Conservation (phyloP, 1,284 basidiomycete genomes). For the Pascua guehoae region DNA sequence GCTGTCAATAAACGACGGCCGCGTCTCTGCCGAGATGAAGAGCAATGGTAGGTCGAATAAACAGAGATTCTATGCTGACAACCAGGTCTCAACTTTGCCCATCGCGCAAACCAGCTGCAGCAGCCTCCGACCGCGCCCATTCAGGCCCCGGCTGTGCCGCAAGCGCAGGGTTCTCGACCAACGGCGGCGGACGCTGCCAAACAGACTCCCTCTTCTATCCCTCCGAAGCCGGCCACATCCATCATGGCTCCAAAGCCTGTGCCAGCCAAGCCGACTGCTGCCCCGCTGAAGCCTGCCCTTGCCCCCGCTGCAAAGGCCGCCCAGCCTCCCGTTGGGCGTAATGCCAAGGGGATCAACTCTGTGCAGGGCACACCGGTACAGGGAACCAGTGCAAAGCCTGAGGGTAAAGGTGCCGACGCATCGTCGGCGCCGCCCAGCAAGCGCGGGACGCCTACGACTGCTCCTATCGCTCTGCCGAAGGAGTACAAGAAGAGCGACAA, state of each 20-base stretch:
- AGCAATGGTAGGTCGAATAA: constrained; percentile 67
- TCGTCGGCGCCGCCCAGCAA: constrained; percentile 8
- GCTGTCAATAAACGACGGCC: constrained; percentile 83
- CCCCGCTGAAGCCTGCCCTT: background rate
- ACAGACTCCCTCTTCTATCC: constrained; percentile 20
- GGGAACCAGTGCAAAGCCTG: too few species aligned
- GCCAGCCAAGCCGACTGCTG: constrained; percentile 5
- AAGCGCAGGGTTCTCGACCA: constrained; percentile 42
- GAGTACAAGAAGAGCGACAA: constrained; percentile 7
- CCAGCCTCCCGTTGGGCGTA: too few species aligned
- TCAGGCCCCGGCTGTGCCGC: constrained; percentile 36
- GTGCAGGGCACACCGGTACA: too few species aligned
- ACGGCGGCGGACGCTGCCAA: constrained; percentile 12
- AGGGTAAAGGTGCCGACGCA: too few species aligned
- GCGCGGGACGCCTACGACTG: constrained; percentile 3
- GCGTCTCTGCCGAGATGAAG: constrained; percentile 86
- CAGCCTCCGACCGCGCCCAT: constrained; percentile 47
- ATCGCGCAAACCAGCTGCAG: constrained; percentile 34
- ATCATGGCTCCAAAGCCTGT: constrained; percentile 11
- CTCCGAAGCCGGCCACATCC: constrained; percentile 40
- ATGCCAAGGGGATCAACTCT: too few species aligned
- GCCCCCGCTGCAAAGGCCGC: background rate
- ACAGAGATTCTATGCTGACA: background rate
- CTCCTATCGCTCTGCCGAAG: constrained; percentile 2
- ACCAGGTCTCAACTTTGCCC: constrained; percentile 88